A percentile compares a stretch with the other conserved stretches of the same genome.
Conservation (phyloP, 2,329 filamentous ascomycete genomes). For the Colletotrichum magnum region DNA sequence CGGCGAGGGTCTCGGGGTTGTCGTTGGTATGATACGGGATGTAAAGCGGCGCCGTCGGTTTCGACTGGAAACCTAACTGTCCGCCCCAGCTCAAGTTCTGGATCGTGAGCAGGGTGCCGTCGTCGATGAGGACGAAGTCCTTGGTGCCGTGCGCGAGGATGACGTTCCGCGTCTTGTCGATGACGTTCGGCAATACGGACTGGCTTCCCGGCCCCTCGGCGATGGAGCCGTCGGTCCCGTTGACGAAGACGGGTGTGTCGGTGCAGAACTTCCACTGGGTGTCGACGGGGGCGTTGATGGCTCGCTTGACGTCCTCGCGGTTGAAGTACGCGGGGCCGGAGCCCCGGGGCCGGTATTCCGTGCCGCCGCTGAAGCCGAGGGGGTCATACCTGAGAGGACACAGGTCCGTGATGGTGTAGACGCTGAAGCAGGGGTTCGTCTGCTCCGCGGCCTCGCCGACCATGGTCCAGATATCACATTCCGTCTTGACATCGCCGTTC, state of each 20-base stretch:
- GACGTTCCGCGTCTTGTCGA: slow-evolving; percentile 80
- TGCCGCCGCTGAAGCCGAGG: slow-evolving; percentile 76
- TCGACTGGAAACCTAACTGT: slow-evolving; percentile 75
- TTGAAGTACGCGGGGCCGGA: slow-evolving; percentile 77
- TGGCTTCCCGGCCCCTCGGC: slow-evolving; percentile 61
- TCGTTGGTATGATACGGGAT: slow-evolving; percentile 68
- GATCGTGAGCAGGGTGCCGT: slow-evolving; percentile 79
- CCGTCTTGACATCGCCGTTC: slow-evolving; percentile 51
- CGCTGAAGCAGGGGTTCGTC: slow-evolving; percentile 84
- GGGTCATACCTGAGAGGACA: slow-evolving; percentile 81
- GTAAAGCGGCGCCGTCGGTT: slow-evolving; percentile 74
- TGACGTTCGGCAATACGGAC: slow-evolving; percentile 76
- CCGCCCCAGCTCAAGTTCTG: slow-evolving; percentile 89
- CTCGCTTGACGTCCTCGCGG: slow-evolving; percentile 76
- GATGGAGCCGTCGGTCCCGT: slow-evolving; percentile 62
- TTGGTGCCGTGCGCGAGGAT: slow-evolving; percentile 80
- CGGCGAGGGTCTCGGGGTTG: slow-evolving; percentile 61
- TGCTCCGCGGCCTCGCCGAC: slow-evolving; percentile 65
- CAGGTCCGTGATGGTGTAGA: slow-evolving; percentile 80
- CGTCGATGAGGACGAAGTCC: slow-evolving; percentile 77
- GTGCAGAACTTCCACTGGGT: slow-evolving; percentile 56
- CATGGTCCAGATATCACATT: slow-evolving; percentile 70
- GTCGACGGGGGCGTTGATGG: slow-evolving; percentile 73
- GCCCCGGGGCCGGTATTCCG: slow-evolving; percentile 74
- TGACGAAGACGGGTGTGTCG: slow-evolving; percentile 57